These are phyloP conservation scores for Pistacia vera DNA, from an alignment of 345 rosid species.

Conservation along the genomic window DNA sequence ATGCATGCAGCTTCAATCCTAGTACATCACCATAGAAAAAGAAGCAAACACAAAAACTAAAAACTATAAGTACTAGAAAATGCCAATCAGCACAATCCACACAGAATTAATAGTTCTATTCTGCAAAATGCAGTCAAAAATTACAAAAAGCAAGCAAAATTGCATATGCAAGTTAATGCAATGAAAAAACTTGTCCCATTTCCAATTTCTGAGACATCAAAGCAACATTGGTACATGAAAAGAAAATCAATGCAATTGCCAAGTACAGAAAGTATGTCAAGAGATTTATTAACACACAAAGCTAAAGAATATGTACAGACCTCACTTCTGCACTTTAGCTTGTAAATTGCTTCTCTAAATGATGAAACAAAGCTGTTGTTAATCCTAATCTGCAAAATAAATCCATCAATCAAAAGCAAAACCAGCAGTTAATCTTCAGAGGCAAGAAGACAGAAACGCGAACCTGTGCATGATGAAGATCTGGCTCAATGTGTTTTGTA, in stretches of 20 bases:
- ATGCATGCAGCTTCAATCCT: background rate
- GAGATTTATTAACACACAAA: conserved; percentile 10
- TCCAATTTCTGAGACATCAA: background rate
- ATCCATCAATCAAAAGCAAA: conserved; percentile 29
- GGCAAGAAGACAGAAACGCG: conserved; percentile 22
- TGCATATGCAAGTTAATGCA: too few relatives aligned
- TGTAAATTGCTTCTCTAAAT: conserved; percentile 98
- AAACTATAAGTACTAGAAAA: background rate
- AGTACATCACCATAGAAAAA: background rate
- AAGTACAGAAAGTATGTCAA: background rate
- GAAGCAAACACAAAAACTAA: background rate
- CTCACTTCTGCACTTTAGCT: conserved; percentile 97
- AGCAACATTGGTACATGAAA: background rate
- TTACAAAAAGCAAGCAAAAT: background rate
- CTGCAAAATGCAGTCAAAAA: background rate
- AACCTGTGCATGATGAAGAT: conserved; percentile 99
- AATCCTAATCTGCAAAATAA: conserved; percentile 87
- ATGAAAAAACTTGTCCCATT: background rate
- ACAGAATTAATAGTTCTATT: background rate
- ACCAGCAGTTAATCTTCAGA: conserved; percentile 12
- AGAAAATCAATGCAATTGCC: background rate
- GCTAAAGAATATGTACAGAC: conserved; percentile 43
- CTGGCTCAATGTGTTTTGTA: conserved; percentile 98
- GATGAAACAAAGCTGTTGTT: conserved; percentile 98
- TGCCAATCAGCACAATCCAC: background rate